Base-by-base conservation (phyloP, 352 stramenopile species). In the Bremia lactucae region DNA sequence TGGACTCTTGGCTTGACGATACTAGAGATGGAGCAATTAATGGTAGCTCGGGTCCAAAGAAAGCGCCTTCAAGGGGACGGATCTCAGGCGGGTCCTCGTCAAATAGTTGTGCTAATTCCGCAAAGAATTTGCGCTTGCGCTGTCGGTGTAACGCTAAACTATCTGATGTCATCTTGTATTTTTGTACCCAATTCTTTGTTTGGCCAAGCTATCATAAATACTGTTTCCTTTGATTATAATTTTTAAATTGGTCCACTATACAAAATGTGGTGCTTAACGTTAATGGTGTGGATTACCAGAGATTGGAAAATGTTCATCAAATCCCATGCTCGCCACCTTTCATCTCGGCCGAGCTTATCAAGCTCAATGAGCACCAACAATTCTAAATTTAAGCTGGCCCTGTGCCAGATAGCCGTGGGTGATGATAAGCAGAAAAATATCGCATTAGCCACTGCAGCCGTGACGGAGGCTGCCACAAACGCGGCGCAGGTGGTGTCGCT, bases 391-490 rank as follows among this genome's bases (percentile, higher is more conserved):
- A 92, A 94, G 52, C 53, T 98, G 41, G 95, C 90, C 13, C 70
- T 98, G 31, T 97, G 96, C 53, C 96, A 98, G 69, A 96, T 98
- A 59, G 66, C 75, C 10, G 94, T 98, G 25, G 87, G 79, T 22
- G 64, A 83, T 42, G 65, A 91, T 65, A 94, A 94, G 70, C 45
- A 51, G 6, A 65, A 70, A 38, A 94, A 94, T 62, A 91, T 94
- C 42, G 89, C 86, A 29, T 76, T 66, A 1, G 76, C 79, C 41
- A 74, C 47, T 13, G 46, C 65, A 2, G 78, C 75, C 31, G 62
- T 94, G 42, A 63, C 64, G 6, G 63, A 87, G 42, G 79, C 83
- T 4, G 83, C 68, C 6, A 41, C 49, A 40, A 87, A 94, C 43
- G 72, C 74, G 34, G 85, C 85, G 14, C 59, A 96, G 63, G 56